Base-by-base conservation (phyloP, 2,329 filamentous ascomycete genomes). In the Xylariaceae sp. region DNA sequence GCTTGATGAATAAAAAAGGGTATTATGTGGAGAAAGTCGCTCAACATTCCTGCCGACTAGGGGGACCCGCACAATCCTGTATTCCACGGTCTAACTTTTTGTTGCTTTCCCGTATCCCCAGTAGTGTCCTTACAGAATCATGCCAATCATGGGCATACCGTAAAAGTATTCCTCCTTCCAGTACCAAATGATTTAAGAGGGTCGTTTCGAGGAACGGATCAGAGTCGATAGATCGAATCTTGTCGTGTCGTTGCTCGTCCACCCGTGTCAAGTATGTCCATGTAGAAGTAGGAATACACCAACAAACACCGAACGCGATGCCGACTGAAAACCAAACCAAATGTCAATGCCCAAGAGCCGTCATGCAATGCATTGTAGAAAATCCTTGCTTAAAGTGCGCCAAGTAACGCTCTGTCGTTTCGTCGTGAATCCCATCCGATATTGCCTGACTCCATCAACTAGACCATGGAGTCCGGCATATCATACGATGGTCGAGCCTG, bases 291-390 rank as follows among this genome's bases (percentile, higher is more conserved):
- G 59, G 29, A 53, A 66, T 62, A 68, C 67, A 69, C 65, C 61
- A 64, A 63, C 59, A 60, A 69, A 70, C 68, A 65, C 69, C 69
- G 47, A 68, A 68, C 69, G 69, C 67, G 65, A 72, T 72, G 69
- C 69, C 65, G 53, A 65, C 61, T 53, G 62, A 66, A 63, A 65
- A 66, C 57, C 60, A 64, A 67, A 58, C 48, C 49, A 44, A 62
- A 65, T 54, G 46, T 56, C 58, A 65, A 64, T 65, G 60, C 61
- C 65, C 56, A 60, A 63, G 53, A 63, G 53, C 61, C 61, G 41
- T 62, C 51, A 61, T 67, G 64, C 60, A 63, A 69, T 67, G 65
- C 60, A 65, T 57, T 50, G 53, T 61, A 61, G 59, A 51, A 64
- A 65, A 63, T 58, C 33, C 33, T 46, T 56, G 39, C 21, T 54